Evolutionary conservation across 2,329 filamentous ascomycete genomes (phyloP), one percentile per base, ranked within the genome.

Genomic region (Ampelomyces quisqualis): DNA sequence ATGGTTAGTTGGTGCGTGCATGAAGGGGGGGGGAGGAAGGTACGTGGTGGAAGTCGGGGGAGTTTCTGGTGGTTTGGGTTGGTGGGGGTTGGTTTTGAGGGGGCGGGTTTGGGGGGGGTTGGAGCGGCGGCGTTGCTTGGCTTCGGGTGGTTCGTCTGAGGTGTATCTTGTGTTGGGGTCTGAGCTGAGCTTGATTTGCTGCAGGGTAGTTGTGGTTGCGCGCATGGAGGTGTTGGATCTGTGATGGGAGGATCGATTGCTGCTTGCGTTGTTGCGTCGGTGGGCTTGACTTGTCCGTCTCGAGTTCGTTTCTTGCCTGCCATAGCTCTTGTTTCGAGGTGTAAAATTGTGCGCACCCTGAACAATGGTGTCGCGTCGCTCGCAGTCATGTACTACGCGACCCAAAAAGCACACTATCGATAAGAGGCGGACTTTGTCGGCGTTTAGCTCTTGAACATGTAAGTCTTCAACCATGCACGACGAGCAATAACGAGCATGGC

Each of bases 231-330:
- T 41, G 46, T 52, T 13, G 44, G 32, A 28, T 51, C 39, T 18
- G 43, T 33, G 29, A 43, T 38, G 7, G 34, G 13, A 5, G 32
- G 34, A 18, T 49, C 33, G 14, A 26, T 6, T 14, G 22, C n/a
- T 4, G 28, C 23, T 17, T 27, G 15, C 23, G 40, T 23, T 11
- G 28, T 8, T 15, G 15, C 22, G n/a, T 22, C 30, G 13, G 44
- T 31, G 7, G 42, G 24, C 34, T 62, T 63, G 28, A 50, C 50
- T 13, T 55, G 44, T 17, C 62, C 61, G 27, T 47, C 50, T 5
- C 41, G 38, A 1, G 56, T 56, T 27, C 61, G 44, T 30, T 65
- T 65, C 34, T 59, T 55, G 27, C 51, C 55, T 37, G 53, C 45
- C 51, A 54, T 59, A 8, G 13, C 39, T 10, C 14, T 32, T 38